Evolutionary conservation across 129 eudicot species (phyloP).

Genomic region (Helichrysum umbraculigerum): DNA sequence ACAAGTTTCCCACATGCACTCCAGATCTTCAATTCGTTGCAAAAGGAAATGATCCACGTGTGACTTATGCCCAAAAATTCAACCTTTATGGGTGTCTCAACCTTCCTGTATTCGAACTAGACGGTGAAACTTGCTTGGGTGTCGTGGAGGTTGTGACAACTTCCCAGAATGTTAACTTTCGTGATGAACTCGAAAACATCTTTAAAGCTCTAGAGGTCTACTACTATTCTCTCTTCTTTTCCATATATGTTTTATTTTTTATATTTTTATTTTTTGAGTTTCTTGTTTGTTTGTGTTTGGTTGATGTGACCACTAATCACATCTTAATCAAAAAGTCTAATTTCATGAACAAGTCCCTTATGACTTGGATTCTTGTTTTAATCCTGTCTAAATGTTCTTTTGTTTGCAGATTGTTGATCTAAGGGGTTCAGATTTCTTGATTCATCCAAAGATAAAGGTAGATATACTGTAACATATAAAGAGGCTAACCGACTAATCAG

Average conservation of each 20-base stretch:
- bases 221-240: slow-evolving; percentile 14
- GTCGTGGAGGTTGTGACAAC: slow-evolving; percentile 78
- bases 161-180: slow-evolving; percentile 44
- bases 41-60: slow-evolving; percentile 61
- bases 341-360: slow-evolving; percentile 8
- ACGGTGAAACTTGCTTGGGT: slow-evolving; percentile 73
- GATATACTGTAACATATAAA: not conserved
- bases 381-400: slow-evolving; percentile 19
- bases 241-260: not conserved
- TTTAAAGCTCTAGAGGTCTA: slow-evolving; percentile 83
- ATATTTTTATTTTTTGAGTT: not conserved
- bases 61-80: slow-evolving; percentile 39
- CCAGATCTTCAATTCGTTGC: slow-evolving; percentile 56
- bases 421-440: slow-evolving; percentile 50
- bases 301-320: slow-evolving; percentile 2
- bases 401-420: slow-evolving; percentile 73
- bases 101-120: slow-evolving; percentile 71
- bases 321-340: not conserved
- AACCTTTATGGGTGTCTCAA: slow-evolving; percentile 72
- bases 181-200: slow-evolving; percentile 66
- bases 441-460: slow-evolving; percentile 59
- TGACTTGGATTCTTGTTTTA: slow-evolving; percentile 18
- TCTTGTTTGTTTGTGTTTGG: not conserved
- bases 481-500: not conserved
- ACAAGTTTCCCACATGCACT: slow-evolving; percentile 63